Conservation (phyloP, 2,329 filamentous ascomycete genomes). For the Triangularia verruculosa region DNA sequence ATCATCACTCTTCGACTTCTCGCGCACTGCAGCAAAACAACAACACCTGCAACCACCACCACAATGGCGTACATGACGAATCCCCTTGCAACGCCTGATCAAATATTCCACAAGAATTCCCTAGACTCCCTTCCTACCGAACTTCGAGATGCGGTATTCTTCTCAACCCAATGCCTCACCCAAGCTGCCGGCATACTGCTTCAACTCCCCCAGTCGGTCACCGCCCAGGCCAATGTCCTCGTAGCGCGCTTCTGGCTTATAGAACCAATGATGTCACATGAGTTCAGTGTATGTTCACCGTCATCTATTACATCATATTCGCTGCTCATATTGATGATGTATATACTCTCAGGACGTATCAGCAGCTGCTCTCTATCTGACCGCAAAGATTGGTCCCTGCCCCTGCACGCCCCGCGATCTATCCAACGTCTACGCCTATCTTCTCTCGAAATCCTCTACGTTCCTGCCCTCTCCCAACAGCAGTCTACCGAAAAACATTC, state of each 20-base stretch:
- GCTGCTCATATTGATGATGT: constrained; percentile 1
- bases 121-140: constrained; percentile 61
- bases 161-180: constrained; percentile 68
- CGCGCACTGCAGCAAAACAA: not conserved
- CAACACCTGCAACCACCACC: not conserved
- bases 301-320: not conserved
- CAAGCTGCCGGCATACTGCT: constrained; percentile 79
- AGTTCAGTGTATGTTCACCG: constrained; percentile 50
- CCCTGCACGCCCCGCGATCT: constrained; percentile 77
- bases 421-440: constrained; percentile 80
- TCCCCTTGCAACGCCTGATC: constrained; percentile 67
- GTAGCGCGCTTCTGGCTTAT: constrained; percentile 77
- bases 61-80: constrained; percentile 64
- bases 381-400: constrained; percentile 75
- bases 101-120: constrained; percentile 58
- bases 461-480: constrained; percentile 45
- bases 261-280: constrained; percentile 53
- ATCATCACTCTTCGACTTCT: not conserved
- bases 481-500: constrained; percentile 36
- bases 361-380: constrained; percentile 75
- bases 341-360: constrained; percentile 65
- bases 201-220: constrained; percentile 78
- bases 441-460: constrained; percentile 61
- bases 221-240: constrained; percentile 79
- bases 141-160: constrained; percentile 69